These are phyloP conservation scores for Aspergillus pseudotamarii DNA, from an alignment of 2,329 filamentous ascomycete species.

Conservation along the genomic window DNA sequence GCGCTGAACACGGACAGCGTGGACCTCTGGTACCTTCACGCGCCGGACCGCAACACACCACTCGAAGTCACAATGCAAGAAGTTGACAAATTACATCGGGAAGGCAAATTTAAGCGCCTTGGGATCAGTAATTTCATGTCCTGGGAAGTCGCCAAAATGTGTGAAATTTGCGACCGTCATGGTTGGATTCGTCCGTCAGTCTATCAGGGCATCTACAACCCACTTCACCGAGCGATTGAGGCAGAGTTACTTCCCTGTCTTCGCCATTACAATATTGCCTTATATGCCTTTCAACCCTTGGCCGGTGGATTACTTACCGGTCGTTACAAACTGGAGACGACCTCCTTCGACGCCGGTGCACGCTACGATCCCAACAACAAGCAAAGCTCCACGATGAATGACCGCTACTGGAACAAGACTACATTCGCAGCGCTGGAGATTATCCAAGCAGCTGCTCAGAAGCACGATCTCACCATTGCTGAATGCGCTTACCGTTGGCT, in stretches of 20 bases:
- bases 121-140: constrained; percentile 51
- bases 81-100: constrained; percentile 49
- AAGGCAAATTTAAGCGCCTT: constrained; percentile 49
- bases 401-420: not conserved
- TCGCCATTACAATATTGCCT: constrained; percentile 44
- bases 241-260: constrained; percentile 47
- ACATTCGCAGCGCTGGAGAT: constrained; percentile 47
- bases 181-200: constrained; percentile 48
- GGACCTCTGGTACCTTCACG: constrained; percentile 51
- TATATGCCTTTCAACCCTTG: constrained; percentile 47
- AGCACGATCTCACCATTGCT: constrained; percentile 45
- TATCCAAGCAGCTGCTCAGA: constrained; percentile 38
- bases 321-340: constrained; percentile 35
- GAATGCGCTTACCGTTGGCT: constrained; percentile 52
- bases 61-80: constrained; percentile 50
- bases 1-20: constrained; percentile 46
- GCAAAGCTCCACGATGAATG: not conserved
- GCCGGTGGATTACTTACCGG: constrained; percentile 51
- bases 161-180: constrained; percentile 46
- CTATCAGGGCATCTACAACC: constrained; percentile 52
- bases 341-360: constrained; percentile 4
- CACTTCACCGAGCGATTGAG: constrained; percentile 41
- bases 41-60: constrained; percentile 51
- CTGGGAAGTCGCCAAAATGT: constrained; percentile 53
- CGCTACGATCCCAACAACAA: not conserved